Evolutionary conservation across 495 filamentous ascomycete species (phyloP), one percentile per base, ranked within the genome.

Genomic region (Hypoxylon lenormandii): DNA sequence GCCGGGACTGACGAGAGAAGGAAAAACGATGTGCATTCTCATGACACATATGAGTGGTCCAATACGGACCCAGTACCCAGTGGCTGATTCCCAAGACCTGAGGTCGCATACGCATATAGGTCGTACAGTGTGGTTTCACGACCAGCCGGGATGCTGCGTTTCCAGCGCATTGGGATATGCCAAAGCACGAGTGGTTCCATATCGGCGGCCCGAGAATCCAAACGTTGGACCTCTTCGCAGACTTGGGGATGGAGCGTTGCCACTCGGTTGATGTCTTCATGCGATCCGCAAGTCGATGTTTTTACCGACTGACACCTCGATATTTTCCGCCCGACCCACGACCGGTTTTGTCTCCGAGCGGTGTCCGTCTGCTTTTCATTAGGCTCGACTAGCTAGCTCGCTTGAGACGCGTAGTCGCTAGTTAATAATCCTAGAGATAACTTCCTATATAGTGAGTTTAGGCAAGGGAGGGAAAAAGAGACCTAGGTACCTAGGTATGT

Each of bases 121-220:
- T 70, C 23, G 58, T 66, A 71, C 68, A 58, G 68, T 71, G 62
- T 71, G 68, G 68, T 71, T 71, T 71, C 68, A 71, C 68, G 68
- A 63, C 62, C 68, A 71, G 58, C 62, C 62, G 58, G 68, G 68
- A 66, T 71, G 57, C 47, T 71, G 62, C 62, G 68, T 71, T 33
- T 66, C 68, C 68, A 66, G 62, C 57, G 58, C 68, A 71, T 71
- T 71, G 68, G 68, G 68, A 70, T 61, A 63, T 64, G 51, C 52
- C 30, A 61, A 55, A 71, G 68, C 57, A 57, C 40, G 51, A 66
- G 62, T 71, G 68, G 68, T 64, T 36, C 68, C 68, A 71, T 70
- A 63, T 65, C 58, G 63, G 59, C 62, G 68, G 62, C 52, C 68
- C 62, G 68, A 71, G 62, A 56, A 71, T 71, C 68, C 62, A 71